Base-by-base conservation (phyloP, 2,329 filamentous ascomycete genomes). In the Verticillium tricorpus region DNA sequence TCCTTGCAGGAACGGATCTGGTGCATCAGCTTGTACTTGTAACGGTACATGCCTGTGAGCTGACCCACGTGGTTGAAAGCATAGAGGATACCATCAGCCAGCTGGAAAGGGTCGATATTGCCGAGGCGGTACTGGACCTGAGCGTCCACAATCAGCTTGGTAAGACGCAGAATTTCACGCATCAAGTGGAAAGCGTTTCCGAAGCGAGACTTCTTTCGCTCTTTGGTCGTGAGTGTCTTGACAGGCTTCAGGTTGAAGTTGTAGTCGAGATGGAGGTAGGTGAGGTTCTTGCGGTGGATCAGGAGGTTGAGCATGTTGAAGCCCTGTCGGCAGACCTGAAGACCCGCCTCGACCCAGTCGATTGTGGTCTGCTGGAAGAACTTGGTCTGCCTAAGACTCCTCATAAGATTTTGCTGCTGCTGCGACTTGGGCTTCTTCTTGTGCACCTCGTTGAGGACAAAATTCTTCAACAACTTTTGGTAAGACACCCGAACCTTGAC, bases 11-110 rank as follows among this genome's bases (percentile, higher is more conserved):
- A 96, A 69, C 95, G 92, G 70, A 99, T 99, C 77, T 99, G 95
- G 75, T 99, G 95, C 95, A 99, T 99, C 61, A 99, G 84, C 83
- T 99, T 99, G 82, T 99, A 99, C 83, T 99, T 99, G 85, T 99
- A 99, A 64, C 95, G 90, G 78, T 99, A 99, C 95, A 99, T 99
- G 74, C 95, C 95, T 17, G 95, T 99, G 64, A 99, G 82, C 76
- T 99, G 96, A 65, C 95, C 95, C 62, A 99, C 95, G 69, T 99
- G 95, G 78, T 99, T 99, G 81, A 99, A 99, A 19, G 95, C 96
- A 70, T 99, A 99, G n/a, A 98, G 82, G 62, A 99, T 99, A 75
- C 95, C 95, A 75, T 99, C 95, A 3, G 95, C 95, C 67, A 99
- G 88, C 76, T 99, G 95, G 81, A 99, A 99, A 40, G 96, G 95